Evolutionary conservation across 2,329 filamentous ascomycete species (phyloP).

Genomic region (Fusarium buharicum): DNA sequence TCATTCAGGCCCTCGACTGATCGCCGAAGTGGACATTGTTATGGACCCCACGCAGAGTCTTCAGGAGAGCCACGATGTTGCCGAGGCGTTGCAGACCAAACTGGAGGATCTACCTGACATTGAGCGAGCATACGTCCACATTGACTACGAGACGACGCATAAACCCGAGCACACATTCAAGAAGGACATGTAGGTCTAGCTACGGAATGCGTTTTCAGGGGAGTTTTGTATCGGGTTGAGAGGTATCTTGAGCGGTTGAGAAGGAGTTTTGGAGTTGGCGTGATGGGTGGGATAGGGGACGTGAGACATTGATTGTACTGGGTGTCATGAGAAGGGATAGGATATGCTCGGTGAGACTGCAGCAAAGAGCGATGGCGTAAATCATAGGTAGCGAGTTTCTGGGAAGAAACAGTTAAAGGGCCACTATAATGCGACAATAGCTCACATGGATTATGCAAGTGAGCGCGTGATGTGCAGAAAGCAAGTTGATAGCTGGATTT

Average conservation of each 20-base stretch:
- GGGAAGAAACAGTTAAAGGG: conserved; percentile 1
- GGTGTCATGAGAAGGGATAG: conserved; percentile 1
- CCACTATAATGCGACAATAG: conserved; percentile 21
- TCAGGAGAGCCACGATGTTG: conserved; percentile 86
- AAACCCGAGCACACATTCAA: conserved; percentile 82
- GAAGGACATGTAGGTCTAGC: conserved; percentile 63
- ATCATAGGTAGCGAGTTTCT: conserved; percentile 1
- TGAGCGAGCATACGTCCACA: conserved; percentile 94
- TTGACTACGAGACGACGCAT: conserved; percentile 96
- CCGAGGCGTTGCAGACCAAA: conserved; percentile 93
- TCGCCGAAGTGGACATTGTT: conserved; percentile 96
- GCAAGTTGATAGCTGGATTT: conserved; percentile 20
- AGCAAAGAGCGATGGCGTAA: not conserved
- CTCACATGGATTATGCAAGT: conserved; percentile 28
- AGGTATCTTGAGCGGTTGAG: conserved; percentile 19
- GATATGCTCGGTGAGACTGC: not conserved
- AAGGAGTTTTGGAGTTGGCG: conserved; percentile 1
- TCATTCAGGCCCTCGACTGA: conserved; percentile 86
- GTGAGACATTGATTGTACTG: conserved; percentile 20
- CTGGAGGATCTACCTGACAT: conserved; percentile 91
- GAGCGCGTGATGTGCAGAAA: conserved; percentile 23
- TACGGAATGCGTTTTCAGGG: conserved; percentile 15
- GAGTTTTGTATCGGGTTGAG: not conserved
- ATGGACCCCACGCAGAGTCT: conserved; percentile 83
- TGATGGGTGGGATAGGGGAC: conserved; percentile 17